Base-by-base conservation (phyloP, 176 grass and related monocot species). In the Rhynchospora breviuscula region DNA sequence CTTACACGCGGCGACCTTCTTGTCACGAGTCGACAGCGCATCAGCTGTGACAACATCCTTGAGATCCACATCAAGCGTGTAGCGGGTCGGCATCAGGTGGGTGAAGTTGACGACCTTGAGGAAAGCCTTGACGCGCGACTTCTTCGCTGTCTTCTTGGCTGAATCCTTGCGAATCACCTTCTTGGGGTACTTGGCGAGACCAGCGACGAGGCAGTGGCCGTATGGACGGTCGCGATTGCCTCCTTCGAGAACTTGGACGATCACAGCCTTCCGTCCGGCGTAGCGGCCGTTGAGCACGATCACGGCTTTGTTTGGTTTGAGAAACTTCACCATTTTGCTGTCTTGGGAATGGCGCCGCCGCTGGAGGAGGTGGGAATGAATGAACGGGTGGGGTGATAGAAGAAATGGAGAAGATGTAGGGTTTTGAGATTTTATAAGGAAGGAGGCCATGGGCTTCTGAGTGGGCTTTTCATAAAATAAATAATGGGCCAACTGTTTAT, bases 121-220 rank as follows among this genome's bases (percentile, higher is more conserved):
- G 82, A 90, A 90, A 44, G 85, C 86, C 89, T 90, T 90, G 68
- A 90, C 89, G 78, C 86, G 86, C 14, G 89, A 90, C 82, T 90
- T 90, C 83, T 90, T 90, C 21, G 89, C 89, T 11, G 89, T 90
- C 85, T 90, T 90, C 86, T 90, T 90, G 1, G 86, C 86, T 7
- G 89, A 88, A 69, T 90, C 89, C 81, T 87, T 87, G 47, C 89
- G 85, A 81, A 90, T 71, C 60, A 90, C 89, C 85, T 90, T 90
- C 89, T 90, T 90, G 7, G 89, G 89, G 77, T 90, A 90, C 77
- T 85, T 90, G 54, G 86, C 82, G 2, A 90, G 62, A 1, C 89
- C 89, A n/a, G 83, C 82, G 11, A 90, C 86, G 33, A 90, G 85
- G 82, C 89, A 90, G 86, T 90, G 89, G 2, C 86, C 86, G 59